Percentiles rank a stretch among this genome's conserved stretches.
Conservation (phyloP, 345 rosid species). For the Boechera retrofracta region DNA sequence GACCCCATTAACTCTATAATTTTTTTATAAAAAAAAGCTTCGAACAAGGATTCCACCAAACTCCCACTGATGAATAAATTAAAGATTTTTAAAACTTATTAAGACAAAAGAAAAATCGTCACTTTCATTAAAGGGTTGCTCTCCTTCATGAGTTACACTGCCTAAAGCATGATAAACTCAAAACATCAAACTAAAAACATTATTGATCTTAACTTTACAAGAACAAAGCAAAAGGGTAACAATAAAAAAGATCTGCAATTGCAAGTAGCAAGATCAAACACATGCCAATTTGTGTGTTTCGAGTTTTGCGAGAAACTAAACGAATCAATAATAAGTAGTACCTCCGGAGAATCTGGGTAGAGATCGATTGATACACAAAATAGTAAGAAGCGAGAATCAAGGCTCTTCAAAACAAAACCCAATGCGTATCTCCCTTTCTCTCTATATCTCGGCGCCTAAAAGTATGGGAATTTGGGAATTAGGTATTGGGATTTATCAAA, state of each 20-base stretch:
- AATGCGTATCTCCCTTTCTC: constrained; percentile 32
- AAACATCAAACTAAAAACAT: constrained; percentile 10
- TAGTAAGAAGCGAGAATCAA: constrained; percentile 28
- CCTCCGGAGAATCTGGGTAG: constrained; percentile 41
- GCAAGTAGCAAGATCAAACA: constrained; percentile 15
- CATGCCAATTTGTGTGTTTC: neutral
- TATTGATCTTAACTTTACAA: constrained; percentile 20
- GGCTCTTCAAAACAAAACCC: neutral
- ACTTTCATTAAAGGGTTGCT: constrained; percentile 20
- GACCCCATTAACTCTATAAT: constrained; percentile 20
- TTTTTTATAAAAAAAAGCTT: constrained; percentile 9
- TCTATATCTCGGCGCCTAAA: constrained; percentile 27
- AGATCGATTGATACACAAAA: constrained; percentile 35
- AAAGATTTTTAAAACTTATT: neutral
- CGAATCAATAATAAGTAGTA: constrained; percentile 8
- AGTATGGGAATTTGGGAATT: constrained; percentile 4
- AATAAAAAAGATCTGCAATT: constrained; percentile 24
- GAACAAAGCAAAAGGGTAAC: constrained; percentile 3
- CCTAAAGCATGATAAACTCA: constrained; percentile 18
- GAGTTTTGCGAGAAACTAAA: neutral
- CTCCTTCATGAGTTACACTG: constrained; percentile 24
- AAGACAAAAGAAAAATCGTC: constrained; percentile 9
- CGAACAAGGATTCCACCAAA: constrained; percentile 47
- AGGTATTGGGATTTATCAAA: constrained; percentile 42
- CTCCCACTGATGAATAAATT: constrained; percentile 41